phyloP scores from a whole-genome alignment of 768 basidiomycete species.

The Collybia sp. region DNA sequence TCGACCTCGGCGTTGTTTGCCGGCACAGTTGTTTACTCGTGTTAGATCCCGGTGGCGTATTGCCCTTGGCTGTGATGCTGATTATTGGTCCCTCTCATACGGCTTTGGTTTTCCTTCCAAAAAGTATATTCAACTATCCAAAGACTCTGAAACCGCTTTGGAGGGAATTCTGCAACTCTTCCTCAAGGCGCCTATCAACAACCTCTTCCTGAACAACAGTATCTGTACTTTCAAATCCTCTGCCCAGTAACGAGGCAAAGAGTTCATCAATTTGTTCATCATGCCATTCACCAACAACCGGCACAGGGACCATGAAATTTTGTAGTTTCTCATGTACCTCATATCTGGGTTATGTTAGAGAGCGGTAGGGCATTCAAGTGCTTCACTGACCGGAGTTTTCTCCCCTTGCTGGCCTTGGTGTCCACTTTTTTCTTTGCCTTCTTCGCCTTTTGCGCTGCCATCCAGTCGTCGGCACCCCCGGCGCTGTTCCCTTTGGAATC shows the following conservation, averaged over 20 bases:
- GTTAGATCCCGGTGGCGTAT: slow-evolving; percentile 18
- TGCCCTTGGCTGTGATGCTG: too few species aligned
- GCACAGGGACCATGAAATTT: slow-evolving; percentile 94
- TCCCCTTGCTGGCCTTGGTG: slow-evolving; percentile 91
- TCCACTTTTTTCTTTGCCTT: slow-evolving; percentile 88
- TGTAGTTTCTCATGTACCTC: slow-evolving; percentile 95
- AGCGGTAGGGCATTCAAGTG: neutral
- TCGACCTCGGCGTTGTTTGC: too few species aligned
- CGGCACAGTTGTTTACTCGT: too few species aligned
- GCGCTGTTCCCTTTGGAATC: slow-evolving; percentile 51
- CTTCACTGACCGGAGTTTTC: slow-evolving; percentile 74
- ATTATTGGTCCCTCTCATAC: too few species aligned
- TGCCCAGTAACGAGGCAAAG: slow-evolving; percentile 84
- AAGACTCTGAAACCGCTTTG: slow-evolving; percentile 54
- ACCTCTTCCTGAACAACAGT: slow-evolving; percentile 20
- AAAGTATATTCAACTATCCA: too few species aligned
- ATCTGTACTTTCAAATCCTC: slow-evolving; percentile 47
- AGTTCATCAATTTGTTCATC: slow-evolving; percentile 96
- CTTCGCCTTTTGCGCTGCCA: slow-evolving; percentile 58
- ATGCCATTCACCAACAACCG: slow-evolving; percentile 72
- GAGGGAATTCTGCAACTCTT: slow-evolving; percentile 24
- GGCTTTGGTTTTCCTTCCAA: too few species aligned
- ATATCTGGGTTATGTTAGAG: slow-evolving; percentile 45
- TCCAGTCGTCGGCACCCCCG: slow-evolving; percentile 54
- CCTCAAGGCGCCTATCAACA: slow-evolving; percentile 20